Percentiles rank a stretch among this genome's conserved stretches.
These are phyloP conservation scores for Aureobasidium sp. DNA, from an alignment of 2,329 filamentous ascomycete species.

Conservation along the genomic window DNA sequence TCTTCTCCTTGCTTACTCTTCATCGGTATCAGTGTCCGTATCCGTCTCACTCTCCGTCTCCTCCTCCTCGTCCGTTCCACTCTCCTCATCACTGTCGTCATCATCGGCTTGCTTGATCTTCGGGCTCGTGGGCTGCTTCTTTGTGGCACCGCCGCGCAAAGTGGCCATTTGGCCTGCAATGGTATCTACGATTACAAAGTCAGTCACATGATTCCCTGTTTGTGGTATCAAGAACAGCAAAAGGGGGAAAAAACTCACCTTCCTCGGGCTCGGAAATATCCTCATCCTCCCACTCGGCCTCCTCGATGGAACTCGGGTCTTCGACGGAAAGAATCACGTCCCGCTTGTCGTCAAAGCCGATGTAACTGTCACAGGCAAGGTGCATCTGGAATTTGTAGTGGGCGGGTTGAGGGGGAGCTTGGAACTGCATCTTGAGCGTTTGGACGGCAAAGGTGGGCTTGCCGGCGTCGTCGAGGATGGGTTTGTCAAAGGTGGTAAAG, in stretches of 20 bases:
- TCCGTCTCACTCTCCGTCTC: constrained; percentile 28
- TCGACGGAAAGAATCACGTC: constrained; percentile 85
- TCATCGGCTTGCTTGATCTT: constrained; percentile 14
- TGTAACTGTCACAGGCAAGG: constrained; percentile 85
- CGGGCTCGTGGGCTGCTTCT: constrained; percentile 12
- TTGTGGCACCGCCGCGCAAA: constrained; percentile 26
- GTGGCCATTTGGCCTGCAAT: constrained; percentile 31
- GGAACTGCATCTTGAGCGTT: constrained; percentile 94
- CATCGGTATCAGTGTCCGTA: constrained; percentile 66
- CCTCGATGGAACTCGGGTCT: constrained; percentile 74
- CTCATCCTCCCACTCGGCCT: constrained; percentile 48
- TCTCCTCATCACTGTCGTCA: constrained; percentile 29
- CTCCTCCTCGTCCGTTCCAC: constrained; percentile 28
- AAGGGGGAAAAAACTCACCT: constrained; percentile 53
- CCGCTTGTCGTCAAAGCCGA: constrained; percentile 87
- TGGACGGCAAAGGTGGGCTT: constrained; percentile 91
- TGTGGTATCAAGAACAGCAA: too few relatives aligned
- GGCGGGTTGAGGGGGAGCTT: constrained; percentile 82
- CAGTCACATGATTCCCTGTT: too few relatives aligned
- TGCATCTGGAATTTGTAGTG: constrained; percentile 95
- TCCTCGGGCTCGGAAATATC: constrained; percentile 98
- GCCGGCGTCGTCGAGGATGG: constrained; percentile 68
- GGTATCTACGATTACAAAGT: constrained; percentile 26
- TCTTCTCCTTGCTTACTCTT: too few relatives aligned
- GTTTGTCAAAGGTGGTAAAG: constrained; percentile 88